Evolutionary conservation across 805 yeast genomes (phyloP).

Genomic region (Lipomyces japonicus): DNA sequence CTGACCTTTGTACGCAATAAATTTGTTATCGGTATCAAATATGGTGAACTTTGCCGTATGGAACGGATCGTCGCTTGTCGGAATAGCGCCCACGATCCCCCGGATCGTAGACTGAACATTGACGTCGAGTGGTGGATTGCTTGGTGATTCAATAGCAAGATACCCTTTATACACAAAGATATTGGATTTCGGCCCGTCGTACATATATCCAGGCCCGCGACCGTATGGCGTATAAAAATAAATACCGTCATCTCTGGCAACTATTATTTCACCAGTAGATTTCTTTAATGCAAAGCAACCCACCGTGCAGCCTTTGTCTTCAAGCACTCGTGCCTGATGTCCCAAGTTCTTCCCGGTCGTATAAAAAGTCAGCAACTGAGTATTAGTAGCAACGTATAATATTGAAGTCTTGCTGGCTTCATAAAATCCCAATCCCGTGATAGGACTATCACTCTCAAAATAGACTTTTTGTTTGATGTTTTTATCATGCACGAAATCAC

Average conservation of each 20-base stretch:
- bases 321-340: slow-evolving; percentile 50
- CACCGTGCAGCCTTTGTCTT: slow-evolving; percentile 47
- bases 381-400: slow-evolving; percentile 71
- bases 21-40: slow-evolving; percentile 65
- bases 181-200: slow-evolving; percentile 55
- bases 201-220: slow-evolving; percentile 48
- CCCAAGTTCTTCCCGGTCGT: slow-evolving; percentile 79
- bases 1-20: slow-evolving; percentile 64
- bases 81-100: slow-evolving; percentile 33
- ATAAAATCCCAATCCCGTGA: slow-evolving; percentile 68
- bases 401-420: slow-evolving; percentile 45
- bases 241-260: slow-evolving; percentile 61
- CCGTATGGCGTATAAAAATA: slow-evolving; percentile 58
- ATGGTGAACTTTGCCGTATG: slow-evolving; percentile 57
- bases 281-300: slow-evolving; percentile 42
- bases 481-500: slow-evolving; percentile 81
- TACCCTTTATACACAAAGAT: slow-evolving; percentile 52
- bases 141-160: slow-evolving; percentile 56
- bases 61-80: slow-evolving; percentile 31
- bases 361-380: slow-evolving; percentile 63
- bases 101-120: slow-evolving; percentile 22
- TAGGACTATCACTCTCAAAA: slow-evolving; percentile 71
- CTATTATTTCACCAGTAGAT: slow-evolving; percentile 50
- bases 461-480: slow-evolving; percentile 84
- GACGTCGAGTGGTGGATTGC: slow-evolving; percentile 33